phyloP scores from a whole-genome alignment of 2,329 filamentous ascomycete genomes.

The Monilinia laxa region DNA sequence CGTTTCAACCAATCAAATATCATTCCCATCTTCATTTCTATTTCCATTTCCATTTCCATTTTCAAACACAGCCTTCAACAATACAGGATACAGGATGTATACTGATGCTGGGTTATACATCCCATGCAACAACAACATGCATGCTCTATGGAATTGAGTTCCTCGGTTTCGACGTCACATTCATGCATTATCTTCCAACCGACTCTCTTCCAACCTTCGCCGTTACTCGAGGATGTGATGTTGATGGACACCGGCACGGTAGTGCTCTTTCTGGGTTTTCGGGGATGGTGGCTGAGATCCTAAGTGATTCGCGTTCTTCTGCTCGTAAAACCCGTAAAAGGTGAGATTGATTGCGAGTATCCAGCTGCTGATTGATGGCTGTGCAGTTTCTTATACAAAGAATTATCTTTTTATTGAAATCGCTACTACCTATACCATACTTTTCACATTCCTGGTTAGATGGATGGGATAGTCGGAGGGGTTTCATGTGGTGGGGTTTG shows the following conservation, averaged over 20 bases:
- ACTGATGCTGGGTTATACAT: too few species aligned
- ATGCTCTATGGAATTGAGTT: neutral
- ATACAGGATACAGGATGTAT: neutral
- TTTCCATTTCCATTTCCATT: neutral
- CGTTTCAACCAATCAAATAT: neutral
- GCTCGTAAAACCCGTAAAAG: neutral
- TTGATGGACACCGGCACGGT: neutral
- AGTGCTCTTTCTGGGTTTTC: neutral
- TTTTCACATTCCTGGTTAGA: neutral
- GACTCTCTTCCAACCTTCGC: neutral
- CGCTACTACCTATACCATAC: too few species aligned
- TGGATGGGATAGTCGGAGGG: neutral
- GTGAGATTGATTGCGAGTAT: neutral
- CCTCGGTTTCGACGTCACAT: neutral
- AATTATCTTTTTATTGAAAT: too few species aligned
- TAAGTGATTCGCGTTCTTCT: neutral
- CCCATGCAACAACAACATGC: too few species aligned
- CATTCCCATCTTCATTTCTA: neutral
- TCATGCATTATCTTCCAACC: neutral
- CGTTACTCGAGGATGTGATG: neutral
- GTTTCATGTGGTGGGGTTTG: conserved; percentile 1
- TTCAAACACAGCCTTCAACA: neutral
- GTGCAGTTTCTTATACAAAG: neutral
- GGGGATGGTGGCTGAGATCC: neutral
- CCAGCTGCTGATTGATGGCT: conserved; percentile 9